Base-by-base conservation (phyloP, 2,329 filamentous ascomycete genomes). In the Sporothrix humicola region DNA sequence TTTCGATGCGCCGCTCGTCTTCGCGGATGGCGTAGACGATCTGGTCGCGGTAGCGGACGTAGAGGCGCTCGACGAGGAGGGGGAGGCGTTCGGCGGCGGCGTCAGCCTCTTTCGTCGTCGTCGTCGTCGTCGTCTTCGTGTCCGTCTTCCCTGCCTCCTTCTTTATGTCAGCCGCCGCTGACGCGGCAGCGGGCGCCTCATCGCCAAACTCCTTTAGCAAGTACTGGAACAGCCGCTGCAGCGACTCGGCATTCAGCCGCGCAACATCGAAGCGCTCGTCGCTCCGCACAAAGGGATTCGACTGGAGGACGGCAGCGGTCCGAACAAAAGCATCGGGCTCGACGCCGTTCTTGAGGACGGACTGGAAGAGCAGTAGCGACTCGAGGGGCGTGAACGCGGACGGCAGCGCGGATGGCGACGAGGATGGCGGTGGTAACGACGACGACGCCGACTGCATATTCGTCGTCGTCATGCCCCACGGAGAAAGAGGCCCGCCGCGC, bases 181-280 rank as follows among this genome's bases (percentile, higher is more conserved):
- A 86, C 88, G 12, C 12, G 58, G 13, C 31, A 20, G 12, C 90
- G 87, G 73, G 86, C 88, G 68, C 65, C 85, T 82, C 81, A 75
- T 91, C 88, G 72, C 80, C 81, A 77, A 83, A 88, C 76, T 97
- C 92, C 77, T 89, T 89, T 80, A 98, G 82, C 74, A 97, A 84
- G 12, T 89, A 87, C 77, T 94, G 84, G 81, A 97, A 98, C 71
- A 96, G 87, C 79, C 92, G 88, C 81, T 93, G 90, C 77, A 98
- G 85, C 59, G 93, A 89, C 81, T 95, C 92, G 8, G 94, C 90
- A 66, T 86, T 92, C 80, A 98, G 84, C 75, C 95, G 90, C 78
- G 86, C 84, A 77, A 88, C 86, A 85, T 97, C 92, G 83, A 92
- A 97, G 48, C 87, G 87, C 61, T 86, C 85, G 82, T 91, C 90